A percentile compares a stretch with the other conserved stretches of the same genome.
Evolutionary conservation across 352 stramenopile species (phyloP).

Genomic region (Globisporangium uncinulatum): DNA sequence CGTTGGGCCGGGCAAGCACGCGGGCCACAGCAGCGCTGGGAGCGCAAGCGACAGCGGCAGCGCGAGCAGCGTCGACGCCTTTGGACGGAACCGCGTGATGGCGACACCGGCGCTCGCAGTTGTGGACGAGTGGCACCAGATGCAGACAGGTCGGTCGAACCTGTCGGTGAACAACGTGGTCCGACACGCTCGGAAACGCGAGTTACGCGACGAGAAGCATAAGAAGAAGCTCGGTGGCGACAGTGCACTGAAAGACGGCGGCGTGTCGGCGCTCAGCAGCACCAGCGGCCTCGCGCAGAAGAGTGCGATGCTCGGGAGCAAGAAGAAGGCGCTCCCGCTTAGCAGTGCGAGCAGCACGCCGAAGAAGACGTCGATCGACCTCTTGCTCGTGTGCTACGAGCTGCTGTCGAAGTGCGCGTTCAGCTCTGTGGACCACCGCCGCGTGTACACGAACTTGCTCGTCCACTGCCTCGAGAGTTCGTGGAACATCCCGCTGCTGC

Average conservation of each 20-base stretch:
- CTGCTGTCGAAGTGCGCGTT: constrained; percentile 82
- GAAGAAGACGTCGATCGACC: constrained; percentile 68
- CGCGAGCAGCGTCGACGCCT: constrained; percentile 53
- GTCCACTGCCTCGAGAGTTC: constrained; percentile 84
- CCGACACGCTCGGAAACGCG: constrained; percentile 53
- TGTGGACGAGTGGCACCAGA: constrained; percentile 75
- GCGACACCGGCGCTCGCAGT: constrained; percentile 83
- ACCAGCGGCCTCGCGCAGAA: constrained; percentile 8
- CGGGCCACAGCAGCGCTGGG: background rate
- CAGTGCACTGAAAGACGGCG: constrained; percentile 18
- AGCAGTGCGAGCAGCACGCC: constrained; percentile 6
- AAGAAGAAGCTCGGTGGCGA: constrained; percentile 42
- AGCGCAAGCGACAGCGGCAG: constrained; percentile 19
- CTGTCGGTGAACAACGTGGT: constrained; percentile 81
- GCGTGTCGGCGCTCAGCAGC: background rate
- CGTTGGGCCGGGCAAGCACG: constrained; percentile 2
- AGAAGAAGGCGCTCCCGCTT: constrained; percentile 30
- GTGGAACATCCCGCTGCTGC: constrained; percentile 73
- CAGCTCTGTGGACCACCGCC: constrained; percentile 56
- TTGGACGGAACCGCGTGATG: constrained; percentile 80
- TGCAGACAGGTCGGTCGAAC: constrained; percentile 63
- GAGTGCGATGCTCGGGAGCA: constrained; percentile 15
- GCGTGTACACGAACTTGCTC: constrained; percentile 78
- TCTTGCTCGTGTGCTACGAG: constrained; percentile 75
- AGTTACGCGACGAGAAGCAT: constrained; percentile 43